Conservation (phyloP, 116 monocot genomes). For the Papilionanthe hybrid region DNA sequence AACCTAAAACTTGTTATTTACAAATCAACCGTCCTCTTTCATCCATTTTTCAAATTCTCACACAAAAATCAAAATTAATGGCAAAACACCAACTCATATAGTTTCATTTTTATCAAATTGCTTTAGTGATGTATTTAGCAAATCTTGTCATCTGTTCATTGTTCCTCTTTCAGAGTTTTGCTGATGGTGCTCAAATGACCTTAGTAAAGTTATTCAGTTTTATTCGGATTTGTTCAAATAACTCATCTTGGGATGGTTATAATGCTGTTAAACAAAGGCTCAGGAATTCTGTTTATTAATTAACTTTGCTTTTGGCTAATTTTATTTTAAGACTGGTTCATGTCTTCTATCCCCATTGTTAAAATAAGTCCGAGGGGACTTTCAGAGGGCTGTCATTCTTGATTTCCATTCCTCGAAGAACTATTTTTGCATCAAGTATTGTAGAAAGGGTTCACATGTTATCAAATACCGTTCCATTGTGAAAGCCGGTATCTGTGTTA, state of each 20-base stretch:
- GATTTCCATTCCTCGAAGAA: too few species aligned
- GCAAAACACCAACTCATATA: too few species aligned
- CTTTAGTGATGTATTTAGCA: neutral
- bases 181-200: neutral
- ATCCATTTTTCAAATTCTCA: too few species aligned
- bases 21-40: too few species aligned
- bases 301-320: neutral
- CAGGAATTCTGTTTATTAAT: neutral
- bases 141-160: neutral
- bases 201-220: neutral
- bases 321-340: neutral
- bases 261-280: neutral
- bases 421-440: too few species aligned
- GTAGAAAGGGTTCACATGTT: too few species aligned
- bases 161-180: neutral
- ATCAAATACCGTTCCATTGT: too few species aligned
- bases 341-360: neutral
- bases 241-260: neutral
- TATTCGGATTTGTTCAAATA: neutral
- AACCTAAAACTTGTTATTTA: too few species aligned
- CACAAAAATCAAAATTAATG: too few species aligned
- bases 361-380: neutral
- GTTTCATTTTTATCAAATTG: neutral
- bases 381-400: too few species aligned
- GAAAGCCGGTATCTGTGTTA: too few species aligned